These are phyloP conservation scores for Penicillium argentinense DNA, from an alignment of 495 filamentous ascomycete species.

Conservation along the genomic window DNA sequence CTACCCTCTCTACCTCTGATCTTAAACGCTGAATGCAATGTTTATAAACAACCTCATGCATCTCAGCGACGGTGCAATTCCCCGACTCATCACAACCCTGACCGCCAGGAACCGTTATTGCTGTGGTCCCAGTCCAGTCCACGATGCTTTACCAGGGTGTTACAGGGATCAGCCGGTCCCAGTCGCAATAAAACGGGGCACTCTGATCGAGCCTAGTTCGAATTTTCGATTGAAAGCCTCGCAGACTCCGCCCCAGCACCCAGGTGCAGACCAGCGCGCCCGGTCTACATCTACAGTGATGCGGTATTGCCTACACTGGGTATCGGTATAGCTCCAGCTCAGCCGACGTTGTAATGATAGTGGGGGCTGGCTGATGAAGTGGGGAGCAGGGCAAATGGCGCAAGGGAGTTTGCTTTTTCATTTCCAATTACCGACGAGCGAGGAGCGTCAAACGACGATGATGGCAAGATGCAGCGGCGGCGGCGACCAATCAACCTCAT, in stretches of 20 bases:
- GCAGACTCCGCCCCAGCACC: neutral
- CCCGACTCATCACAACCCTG: constrained; percentile 21
- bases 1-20: neutral
- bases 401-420: neutral
- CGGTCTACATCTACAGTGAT: too few relatives aligned
- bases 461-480: neutral
- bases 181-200: constrained; percentile 5
- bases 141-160: constrained; percentile 9
- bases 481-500: neutral
- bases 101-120: constrained; percentile 25
- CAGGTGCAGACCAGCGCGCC: neutral
- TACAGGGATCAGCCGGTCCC: constrained; percentile 15
- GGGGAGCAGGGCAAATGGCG: neutral
- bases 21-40: too few relatives aligned
- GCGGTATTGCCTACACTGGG: too few relatives aligned
- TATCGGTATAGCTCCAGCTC: too few relatives aligned
- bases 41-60: constrained; percentile 1
- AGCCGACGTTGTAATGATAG: too few relatives aligned
- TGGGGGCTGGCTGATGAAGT: too few relatives aligned
- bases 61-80: constrained; percentile 12
- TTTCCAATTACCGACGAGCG: neutral
- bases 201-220: neutral
- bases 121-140: constrained; percentile 19
- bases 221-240: neutral
- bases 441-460: neutral